phyloP scores from a whole-genome alignment of 2,329 filamentous ascomycete species.

The Stachybotrys chartarum region DNA sequence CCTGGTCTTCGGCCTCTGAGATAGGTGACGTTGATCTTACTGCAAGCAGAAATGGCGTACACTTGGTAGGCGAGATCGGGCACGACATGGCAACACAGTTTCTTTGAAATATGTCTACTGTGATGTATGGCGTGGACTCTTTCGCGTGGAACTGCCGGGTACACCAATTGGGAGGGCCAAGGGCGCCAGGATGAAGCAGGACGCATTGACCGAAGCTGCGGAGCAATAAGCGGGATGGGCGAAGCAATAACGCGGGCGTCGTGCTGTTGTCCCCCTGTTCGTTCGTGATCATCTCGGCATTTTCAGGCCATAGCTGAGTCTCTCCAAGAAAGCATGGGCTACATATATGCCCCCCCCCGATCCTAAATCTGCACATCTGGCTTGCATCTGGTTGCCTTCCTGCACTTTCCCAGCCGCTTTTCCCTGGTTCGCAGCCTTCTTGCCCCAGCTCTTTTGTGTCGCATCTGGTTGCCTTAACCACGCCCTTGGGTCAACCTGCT shows the following conservation, averaged over 20 bases:
- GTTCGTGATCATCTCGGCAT: too few relatives aligned
- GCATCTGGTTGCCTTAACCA: constrained; percentile 1
- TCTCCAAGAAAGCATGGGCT: background rate
- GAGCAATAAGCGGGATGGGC: background rate
- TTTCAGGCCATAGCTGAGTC: too few relatives aligned
- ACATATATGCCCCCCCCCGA: background rate
- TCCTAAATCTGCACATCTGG: background rate
- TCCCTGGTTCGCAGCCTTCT: too few relatives aligned
- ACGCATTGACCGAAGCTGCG: background rate
- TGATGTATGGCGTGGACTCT: background rate
- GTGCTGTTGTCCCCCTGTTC: background rate
- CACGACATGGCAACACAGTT: background rate
- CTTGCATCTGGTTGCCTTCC: too few relatives aligned
- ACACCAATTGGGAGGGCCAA: background rate
- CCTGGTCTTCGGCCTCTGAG: background rate
- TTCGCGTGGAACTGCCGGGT: background rate
- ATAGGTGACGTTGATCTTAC: background rate
- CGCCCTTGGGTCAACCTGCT: too few relatives aligned
- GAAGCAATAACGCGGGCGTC: background rate
- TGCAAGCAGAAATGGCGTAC: background rate
- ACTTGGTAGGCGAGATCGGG: background rate
- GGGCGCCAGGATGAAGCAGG: background rate
- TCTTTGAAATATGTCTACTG: background rate
- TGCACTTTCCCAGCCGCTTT: too few relatives aligned
- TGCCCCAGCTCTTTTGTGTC: too few relatives aligned